Base-by-base conservation (phyloP, 2,329 filamentous ascomycete species). In the Exophiala lecanii-corni region DNA sequence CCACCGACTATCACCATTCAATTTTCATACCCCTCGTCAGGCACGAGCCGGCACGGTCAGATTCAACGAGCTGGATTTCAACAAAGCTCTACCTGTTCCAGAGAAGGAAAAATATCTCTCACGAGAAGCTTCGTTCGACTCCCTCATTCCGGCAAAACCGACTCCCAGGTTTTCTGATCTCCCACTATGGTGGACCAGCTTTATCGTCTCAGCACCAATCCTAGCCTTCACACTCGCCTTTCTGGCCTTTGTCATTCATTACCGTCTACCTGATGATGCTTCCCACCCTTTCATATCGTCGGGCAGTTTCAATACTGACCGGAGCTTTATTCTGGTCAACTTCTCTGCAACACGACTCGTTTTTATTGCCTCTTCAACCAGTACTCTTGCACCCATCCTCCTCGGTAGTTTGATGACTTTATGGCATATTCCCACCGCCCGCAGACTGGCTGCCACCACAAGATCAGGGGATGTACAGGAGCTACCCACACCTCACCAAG, bases 311-410 rank as follows among this genome's bases (percentile, higher is more conserved):
- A 7, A n/a, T 28, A 28, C 7, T 20, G 9, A 23, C 13, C 15
- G 37, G 7, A 21, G 13, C 9, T 28, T 26, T n/a, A 36, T 42
- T 2, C 17, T 42, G 15, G 36, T 44, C 9, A 15, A 40, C 12
- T 33, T 39, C 19, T 44, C 41, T 5, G 19, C 41, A 13, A 40
- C 41, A 9, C 36, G 36, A 23, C 41, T 44, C 21, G 35, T 21
- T 12, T 44, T 44, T 15, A 20, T 44, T 2, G 35, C 41, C 13
- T 36, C 31, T 5, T 44, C 16, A 16, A 32, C 21, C 35, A 43
- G 40, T 20, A 39, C 41, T 16, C 35, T 44, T 33, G 41, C 41
- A 3, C 36, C 41, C 6, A 44, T 44, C 25, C 16, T 44, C 13
- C 18, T 41, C 10, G 36, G 36, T 9, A 33, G 25, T 21, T 16